Base-by-base conservation (phyloP, 1,284 basidiomycete species). In the Cryptococcus wingfieldii region DNA sequence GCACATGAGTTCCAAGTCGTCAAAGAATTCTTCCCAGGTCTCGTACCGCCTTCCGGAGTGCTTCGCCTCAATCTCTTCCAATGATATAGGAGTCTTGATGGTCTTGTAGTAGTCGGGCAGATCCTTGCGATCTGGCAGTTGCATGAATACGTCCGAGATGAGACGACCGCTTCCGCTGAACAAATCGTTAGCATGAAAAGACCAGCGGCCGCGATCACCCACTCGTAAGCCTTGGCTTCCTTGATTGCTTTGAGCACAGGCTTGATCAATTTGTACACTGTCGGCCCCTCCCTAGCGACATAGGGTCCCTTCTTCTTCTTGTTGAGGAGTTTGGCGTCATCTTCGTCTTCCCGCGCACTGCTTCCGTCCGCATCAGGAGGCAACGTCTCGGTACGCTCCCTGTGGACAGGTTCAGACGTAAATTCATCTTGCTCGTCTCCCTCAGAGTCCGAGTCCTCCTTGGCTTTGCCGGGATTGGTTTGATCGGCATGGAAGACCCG, bases 71-170 rank as follows among this genome's bases (percentile, higher is more conserved):
- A 78, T 90, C 63, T 94, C 87, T 50, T 90, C 86, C 53, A 96
- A 80, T 27, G 90, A 85, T 63, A 95, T 86, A 37, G 93, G 93
- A 47, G 82, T 81, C 74, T 86, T 86, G 72, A 95, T 95, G 47
- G 84, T 78, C 65, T 85, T 84, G 77, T 95, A 96, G 78, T 97
- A 97, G 79, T 95, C 92, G n/a, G 91, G 86, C 74, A 94, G 92
- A 59, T 82, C 80, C 55, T 83, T 82, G 72, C 85, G 86, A 54
- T 86, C 83, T 7, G 91, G 91, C 62, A 89, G 82, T 56, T 82
- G 82, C 68, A 88, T 75, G 76, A 96, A 97, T 66, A 86, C 84
- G 54, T 80, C 71, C 16, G 87, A 82, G 51, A 92, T 80, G 48
- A 80, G 76, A 55, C 86, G 82, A 55, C 85, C 87, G 58, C 86